Evolutionary conservation across 768 basidiomycete species (phyloP), one percentile per base, ranked within the genome.

Genomic region (Psilocybe cubensis): DNA sequence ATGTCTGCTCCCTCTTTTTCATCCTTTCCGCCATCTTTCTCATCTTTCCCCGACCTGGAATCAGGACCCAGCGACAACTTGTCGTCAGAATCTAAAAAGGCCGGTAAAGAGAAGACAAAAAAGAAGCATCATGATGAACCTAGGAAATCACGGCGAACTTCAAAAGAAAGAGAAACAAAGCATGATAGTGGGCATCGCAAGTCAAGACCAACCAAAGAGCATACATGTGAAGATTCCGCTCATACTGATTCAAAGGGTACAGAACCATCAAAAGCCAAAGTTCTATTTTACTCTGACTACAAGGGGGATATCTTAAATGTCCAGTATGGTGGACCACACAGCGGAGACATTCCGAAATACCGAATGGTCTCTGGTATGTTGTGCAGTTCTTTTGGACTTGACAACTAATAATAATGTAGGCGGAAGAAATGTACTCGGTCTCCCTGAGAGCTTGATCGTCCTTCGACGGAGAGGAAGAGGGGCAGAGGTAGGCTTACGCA

Each of bases 301-400:
- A 83, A 81, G 63, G 89, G 89, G 2, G 91, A 92, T 68, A 59
- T 70, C 42, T 72, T 85, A 52, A 91, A 89, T 65, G 70, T 89
- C 28, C 79, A 79, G 41, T 92, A 89, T 63, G 90, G 88, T n/a
- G 74, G 83, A 3, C 63, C 89, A 28, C 77, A 89, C 65, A 67
- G 79, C 25, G 79, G 85, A 14, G 83, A 88, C 62, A 71, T 91
- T 23, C 89, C 91, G 14, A 89, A 81, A 68, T 89, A 91, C 66
- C 77, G 75, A 58, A 65, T 83, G 44, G 76, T 85, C 48, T 76
- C 74, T 68, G 77, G 88, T 91, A 77, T 72, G 86, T 68, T 56
- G 25, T 42, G 45, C 54, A 35, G 52, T 25, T 9, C 17, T 35
- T 41, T 54, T 24, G 31, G 25, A 58, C 42, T 63, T 70, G 70